Base-by-base conservation (phyloP, 345 rosid genomes). In the Eutrema yunnanense region DNA sequence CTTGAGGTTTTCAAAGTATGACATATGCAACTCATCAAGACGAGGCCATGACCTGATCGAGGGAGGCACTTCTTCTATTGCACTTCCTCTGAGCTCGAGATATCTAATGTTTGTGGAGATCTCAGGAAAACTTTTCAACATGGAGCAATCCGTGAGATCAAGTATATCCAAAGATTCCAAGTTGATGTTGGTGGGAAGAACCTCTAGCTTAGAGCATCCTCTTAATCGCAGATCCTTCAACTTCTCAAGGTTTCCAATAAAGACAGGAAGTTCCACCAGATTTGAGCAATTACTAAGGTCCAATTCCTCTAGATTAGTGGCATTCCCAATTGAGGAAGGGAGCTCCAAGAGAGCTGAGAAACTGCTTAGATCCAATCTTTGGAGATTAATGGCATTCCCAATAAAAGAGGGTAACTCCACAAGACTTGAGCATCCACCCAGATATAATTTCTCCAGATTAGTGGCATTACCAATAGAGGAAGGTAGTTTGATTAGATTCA, bases 141-240 rank as follows among this genome's bases (percentile, higher is more conserved):
- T 0, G 0, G n/a, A 4, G 55, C 55, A 69, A 11, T 5, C 1
- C 1, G 0, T 0, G 41, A 33, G 22, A 53, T 7, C 0, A 7
- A 69, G 64, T 2, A 0, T 0, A 0, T 7, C 0, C 1, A 69
- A 40, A 33, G 64, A 56, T 4, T 46, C 64, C 55, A 69, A 3
- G 64, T 69, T 69, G 55, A 69, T 56, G 54, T 69, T 19, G n/a
- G 8, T 56, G 2, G 64, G 64, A 19, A 69, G 46, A 44, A 0
- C 36, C 55, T 33, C 9, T 56, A 69, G 55, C 36, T 44, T 69
- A 11, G 14, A 33, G 55, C 73, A 69, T 3, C 64, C 36, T 1
- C 0, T 0, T 4, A 56, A 12, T 1, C 27, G 0, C 30, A 58
- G 7, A 0, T 0, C 0, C 1, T 3, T 1, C 63, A 58, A 19